Base-by-base conservation (phyloP, 768 basidiomycete genomes). In the Clathrus columnatus region DNA sequence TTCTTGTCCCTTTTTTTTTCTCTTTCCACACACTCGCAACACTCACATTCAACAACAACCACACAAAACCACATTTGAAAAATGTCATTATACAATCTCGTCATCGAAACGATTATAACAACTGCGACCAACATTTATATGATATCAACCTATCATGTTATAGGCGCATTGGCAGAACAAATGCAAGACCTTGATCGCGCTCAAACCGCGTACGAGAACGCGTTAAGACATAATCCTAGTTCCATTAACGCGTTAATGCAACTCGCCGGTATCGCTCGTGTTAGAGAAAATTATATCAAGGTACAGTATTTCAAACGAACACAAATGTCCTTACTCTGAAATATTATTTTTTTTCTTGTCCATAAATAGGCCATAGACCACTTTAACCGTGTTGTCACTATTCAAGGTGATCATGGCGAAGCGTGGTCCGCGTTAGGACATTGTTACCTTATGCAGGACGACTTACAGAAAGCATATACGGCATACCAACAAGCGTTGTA, bases 401-500 rank as follows among this genome's bases (percentile, higher is more conserved):
- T 96, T 56, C 85, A 93, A 63, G 91, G 91, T 71, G 92, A 96
- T 71, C 96, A 96, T 71, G 95, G 95, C 65, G 95, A 98, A 75
- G 90, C 96, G 56, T 98, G 95, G 95, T 92, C 91, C 64, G 92
- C 94, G 0, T 79, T 99, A 57, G 91, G 94, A 28, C 93, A 98
- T 64, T 98, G 95, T 70, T 93, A 95, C 70, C 83, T 99, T 57
- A 98, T 96, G 95, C 94, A 96, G 67, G 96, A 98, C 67, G 93
- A 98, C 73, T 81, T 99, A 46, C 93, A 95, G 73, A 96, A 95
- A 74, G 96, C 96, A 0, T 98, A 98, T 70, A 86, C 90, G 0
- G 94, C 96, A 16, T 99, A 99, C 70, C 94, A 99, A 71, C 95
- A 98, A 68, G 96, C 96, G 1, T 79, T 99, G 21, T 97, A 95